Base-by-base conservation (phyloP, 108 stramenopile species). In the Skeletonema grethae region DNA sequence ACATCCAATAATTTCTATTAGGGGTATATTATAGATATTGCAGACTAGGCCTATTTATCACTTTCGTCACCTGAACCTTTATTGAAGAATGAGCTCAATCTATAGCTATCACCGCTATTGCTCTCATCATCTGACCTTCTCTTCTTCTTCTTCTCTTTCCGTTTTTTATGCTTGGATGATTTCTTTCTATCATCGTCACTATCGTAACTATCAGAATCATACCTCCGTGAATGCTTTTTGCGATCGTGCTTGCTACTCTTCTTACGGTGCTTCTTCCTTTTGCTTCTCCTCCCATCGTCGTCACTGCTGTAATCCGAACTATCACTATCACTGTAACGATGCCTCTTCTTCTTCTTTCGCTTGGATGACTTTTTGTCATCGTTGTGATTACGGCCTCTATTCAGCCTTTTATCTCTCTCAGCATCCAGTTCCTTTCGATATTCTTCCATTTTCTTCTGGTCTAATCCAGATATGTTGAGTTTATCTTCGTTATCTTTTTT, bases 401-500 rank as follows among this genome's bases (percentile, higher is more conserved):
- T 74, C 67, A 97, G 72, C 31, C 69, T 68, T 63, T 81, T 76
- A 9, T 94, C 97, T 11, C 98, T 82, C 70, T 97, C 91, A 48
- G 84, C 77, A 75, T 99, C 98, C 25, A 99, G 78, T 79, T 99
- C 77, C 38, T 84, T 76, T 20, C 98, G 81, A 80, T 99, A 99
- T 41, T 87, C 94, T 64, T 94, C 88, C 98, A 99, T 99, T 65
- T 97, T 93, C 73, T 87, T 88, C 28, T 85, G 80, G 64, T 99
- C 96, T 20, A 86, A 63, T 2, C 96, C 96, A 1, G 82, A 85
- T 43, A 97, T 56, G 58, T 98, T 87, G 13, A 99, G 85, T 66
- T 96, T 95, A 69, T 97, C 98, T 32, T 95, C 88, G 65, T 98
- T 98, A 70, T 95, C 96, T 75, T 97, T 96, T 72, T 97, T 96